Evolutionary conservation across 1,139 yeast genomes (phyloP), one percentile per base, ranked within the genome.

Genomic region (Saccharomyces hybrid): DNA sequence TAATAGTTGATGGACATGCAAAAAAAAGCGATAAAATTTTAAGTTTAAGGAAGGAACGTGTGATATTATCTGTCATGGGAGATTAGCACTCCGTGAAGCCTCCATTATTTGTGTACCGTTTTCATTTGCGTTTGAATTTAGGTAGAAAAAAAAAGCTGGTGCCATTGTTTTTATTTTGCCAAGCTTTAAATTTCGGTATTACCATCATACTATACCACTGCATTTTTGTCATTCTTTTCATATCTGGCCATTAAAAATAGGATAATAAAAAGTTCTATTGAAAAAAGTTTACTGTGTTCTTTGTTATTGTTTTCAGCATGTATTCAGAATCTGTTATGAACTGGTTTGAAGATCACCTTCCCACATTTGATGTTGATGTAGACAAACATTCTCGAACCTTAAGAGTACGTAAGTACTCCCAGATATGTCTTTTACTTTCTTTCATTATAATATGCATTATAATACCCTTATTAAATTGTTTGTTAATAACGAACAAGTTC

Each of bases 401-500:
- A 8, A 29, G 46, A 26, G 50, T 55, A 13, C 51, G 42, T 16
- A 48, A 32, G 13, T 53, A 52, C 9, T 49, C 59, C 7, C 48
- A 50, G 28, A 29, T 48, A 25, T 55, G 57, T 34, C 55, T 56
- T 42, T 23, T 47, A 16, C n/a, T 56, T 13, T 50, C 61, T 5
- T 47, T 52, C 16, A 31, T 55, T 5, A n/a, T 62, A 3, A 51
- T 67, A 28, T 56, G 65, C 42, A 48, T 65, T 28, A n/a, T 59
- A 25, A 41, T 66, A 34, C 71, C 71, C 5, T 29, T 61, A 9
- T 55, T 57, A 55, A 59, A 66, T 53, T 53, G 58, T 14, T 34
- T 67, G 34, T 57, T 62, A 26, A 46, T 61, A 14, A 64, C 60
- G 6, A 58, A 52, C 13, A 53, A 56, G 46, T 60, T 58, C 50